Conservation (phyloP, 257 asterid genomes). For the Fraxinus excelsior region DNA sequence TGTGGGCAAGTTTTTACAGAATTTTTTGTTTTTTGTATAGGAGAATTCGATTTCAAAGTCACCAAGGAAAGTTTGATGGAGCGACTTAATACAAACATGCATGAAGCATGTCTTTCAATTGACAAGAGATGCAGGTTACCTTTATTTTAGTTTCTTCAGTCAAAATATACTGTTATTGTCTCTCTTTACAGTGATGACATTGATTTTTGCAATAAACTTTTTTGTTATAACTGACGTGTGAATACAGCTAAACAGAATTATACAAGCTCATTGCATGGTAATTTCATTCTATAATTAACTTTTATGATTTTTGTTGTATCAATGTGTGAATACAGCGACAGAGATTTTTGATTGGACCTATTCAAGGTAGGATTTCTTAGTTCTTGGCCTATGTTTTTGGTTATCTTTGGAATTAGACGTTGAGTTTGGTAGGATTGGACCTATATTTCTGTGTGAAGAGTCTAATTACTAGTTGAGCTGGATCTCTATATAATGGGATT, state of each 20-base stretch:
- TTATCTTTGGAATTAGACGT: background rate
- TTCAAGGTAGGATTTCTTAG: background rate
- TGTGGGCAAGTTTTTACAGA: background rate
- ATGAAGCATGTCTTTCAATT: conserved; percentile 69
- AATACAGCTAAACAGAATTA: background rate
- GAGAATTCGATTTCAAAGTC: conserved; percentile 61
- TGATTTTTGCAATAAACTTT: background rate
- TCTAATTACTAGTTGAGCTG: background rate
- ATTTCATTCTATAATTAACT: background rate
- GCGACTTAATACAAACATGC: conserved; percentile 69
- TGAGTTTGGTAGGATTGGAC: background rate
- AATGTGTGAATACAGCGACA: background rate
- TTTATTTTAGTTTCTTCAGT: background rate
- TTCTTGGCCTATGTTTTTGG: background rate
- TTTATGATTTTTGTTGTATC: background rate
- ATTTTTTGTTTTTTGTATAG: conserved; percentile 28
- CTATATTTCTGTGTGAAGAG: background rate
- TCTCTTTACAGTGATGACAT: background rate
- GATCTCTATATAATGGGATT: background rate
- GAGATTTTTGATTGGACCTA: background rate
- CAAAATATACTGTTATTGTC: background rate
- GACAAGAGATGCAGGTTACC: conserved; percentile 67
- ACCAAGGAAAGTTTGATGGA: conserved; percentile 75
- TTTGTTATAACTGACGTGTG: background rate
- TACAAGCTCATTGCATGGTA: background rate